Conservation (phyloP, 169 alveolate genomes). For the Babesia ovata region DNA sequence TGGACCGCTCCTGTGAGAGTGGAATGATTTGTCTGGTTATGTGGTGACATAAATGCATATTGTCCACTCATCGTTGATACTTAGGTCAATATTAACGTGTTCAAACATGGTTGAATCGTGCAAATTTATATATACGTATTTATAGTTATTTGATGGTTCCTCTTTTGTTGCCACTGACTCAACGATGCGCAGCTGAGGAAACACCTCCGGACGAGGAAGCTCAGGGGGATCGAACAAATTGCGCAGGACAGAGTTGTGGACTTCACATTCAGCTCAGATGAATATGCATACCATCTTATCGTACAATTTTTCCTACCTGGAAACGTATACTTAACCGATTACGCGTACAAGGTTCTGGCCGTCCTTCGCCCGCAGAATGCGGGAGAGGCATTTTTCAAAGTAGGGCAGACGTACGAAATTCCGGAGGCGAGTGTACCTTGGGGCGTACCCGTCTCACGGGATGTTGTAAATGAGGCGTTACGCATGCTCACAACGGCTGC, state of each 20-base stretch:
- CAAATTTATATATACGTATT: background rate
- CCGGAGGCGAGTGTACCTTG: constrained; percentile 34
- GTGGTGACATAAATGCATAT: too few species aligned
- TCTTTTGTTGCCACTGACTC: background rate
- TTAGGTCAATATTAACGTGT: too few species aligned
- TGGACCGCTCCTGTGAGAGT: background rate
- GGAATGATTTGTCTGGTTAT: too few species aligned
- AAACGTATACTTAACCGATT: constrained; percentile 90
- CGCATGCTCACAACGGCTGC: background rate
- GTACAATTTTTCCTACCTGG: constrained; percentile 92
- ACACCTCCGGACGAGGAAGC: constrained; percentile 72
- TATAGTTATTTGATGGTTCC: background rate
- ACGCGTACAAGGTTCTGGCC: constrained; percentile 82
- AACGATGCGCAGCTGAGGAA: constrained; percentile 64
- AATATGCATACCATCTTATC: constrained; percentile 86
- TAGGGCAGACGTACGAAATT: constrained; percentile 35
- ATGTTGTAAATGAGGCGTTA: constrained; percentile 7
- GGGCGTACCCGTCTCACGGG: constrained; percentile 6
- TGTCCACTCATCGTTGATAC: too few species aligned
- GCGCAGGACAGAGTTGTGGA: constrained; percentile 92
- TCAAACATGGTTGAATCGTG: too few species aligned
- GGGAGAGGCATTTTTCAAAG: constrained; percentile 62
- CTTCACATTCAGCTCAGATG: constrained; percentile 90
- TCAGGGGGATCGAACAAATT: constrained; percentile 77
- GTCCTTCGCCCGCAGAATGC: constrained; percentile 66